Evolutionary conservation across 75 land plant species (phyloP), one percentile per base, ranked within the genome.

Genomic region (Isoetes taiwanensis): DNA sequence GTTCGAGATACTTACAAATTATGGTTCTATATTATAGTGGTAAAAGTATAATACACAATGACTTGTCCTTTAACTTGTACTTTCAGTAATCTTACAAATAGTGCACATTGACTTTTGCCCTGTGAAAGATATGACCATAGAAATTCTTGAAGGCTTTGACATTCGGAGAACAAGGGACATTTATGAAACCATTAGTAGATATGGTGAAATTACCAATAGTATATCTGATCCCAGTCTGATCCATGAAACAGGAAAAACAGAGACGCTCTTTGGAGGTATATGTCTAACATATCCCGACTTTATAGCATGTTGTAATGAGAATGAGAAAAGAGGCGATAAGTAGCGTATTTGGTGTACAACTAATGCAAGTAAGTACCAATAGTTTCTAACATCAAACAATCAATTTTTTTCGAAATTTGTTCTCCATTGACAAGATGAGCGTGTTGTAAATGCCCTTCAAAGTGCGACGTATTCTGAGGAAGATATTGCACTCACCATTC

Each of bases 141-240:
- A 91, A 60, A 86, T 91, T 41, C 63, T 78, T 23, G 97, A 91
- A 65, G 93, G 88, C 5, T 91, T 91, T 75, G 88, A 86, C 68
- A 88, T 91, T 26, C 97, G 80, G 26, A 76, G 94, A 67, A 91
- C 97, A 30, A 69, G 63, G 55, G 84, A 83, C 33, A 50, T 70
- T 41, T 54, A 56, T 35, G 97, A 83, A 40, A 91, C 97, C 0
- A n/a, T 82, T 25, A 71, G 62, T 56, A 83, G 69, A 41, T 91
- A 91, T 57, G 85, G 97, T 27, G 54, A 80, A 38, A 71, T 91
- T 23, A 83, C 97, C 33, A 61, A 65, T 60, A 71, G 88, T 60
- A 86, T 91, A 31, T 54, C 34, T 5, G 57, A 67, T 21, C 77
- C n/a, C n/a, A n/a, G 75, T 17, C 86, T 80, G 42, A 52, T 30